Conservation (phyloP, 352 stramenopile species). For the Globisporangium spinosum region DNA sequence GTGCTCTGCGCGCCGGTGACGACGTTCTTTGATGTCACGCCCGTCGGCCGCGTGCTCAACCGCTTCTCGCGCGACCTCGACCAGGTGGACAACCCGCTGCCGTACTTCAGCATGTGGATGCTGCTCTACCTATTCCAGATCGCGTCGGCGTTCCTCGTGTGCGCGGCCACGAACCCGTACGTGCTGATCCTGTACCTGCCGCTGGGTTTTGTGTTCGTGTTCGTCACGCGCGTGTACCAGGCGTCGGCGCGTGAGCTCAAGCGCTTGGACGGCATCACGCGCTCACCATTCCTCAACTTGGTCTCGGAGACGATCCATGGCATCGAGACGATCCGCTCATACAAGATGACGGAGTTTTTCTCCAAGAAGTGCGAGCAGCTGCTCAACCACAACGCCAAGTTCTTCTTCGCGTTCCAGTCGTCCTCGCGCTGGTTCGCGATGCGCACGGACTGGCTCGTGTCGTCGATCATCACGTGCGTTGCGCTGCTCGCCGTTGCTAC, state of each 20-base stretch:
- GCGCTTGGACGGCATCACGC: constrained; percentile 85
- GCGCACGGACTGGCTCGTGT: constrained; percentile 37
- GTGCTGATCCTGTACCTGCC: constrained; percentile 53
- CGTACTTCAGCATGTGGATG: constrained; percentile 50
- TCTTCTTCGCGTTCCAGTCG: constrained; percentile 31
- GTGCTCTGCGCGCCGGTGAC: constrained; percentile 16
- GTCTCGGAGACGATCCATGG: constrained; percentile 90
- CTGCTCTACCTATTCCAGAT: constrained; percentile 46
- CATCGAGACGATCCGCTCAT: constrained; percentile 87
- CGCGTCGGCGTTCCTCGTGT: constrained; percentile 36
- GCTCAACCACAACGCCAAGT: constrained; percentile 36
- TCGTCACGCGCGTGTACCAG: constrained; percentile 78
- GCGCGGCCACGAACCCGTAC: constrained; percentile 38
- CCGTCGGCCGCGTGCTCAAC: constrained; percentile 17
- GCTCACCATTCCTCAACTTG: constrained; percentile 87
- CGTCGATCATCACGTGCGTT: constrained; percentile 27
- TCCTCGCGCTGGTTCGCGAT: constrained; percentile 36
- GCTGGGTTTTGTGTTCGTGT: constrained; percentile 30
- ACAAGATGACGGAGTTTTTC: constrained; percentile 5
- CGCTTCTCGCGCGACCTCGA: constrained; percentile 44
- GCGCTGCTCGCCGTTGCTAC: constrained; percentile 23
- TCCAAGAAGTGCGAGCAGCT: constrained; percentile 17
- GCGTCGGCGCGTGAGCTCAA: constrained; percentile 81
- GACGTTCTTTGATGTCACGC: constrained; percentile 21
- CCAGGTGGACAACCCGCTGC: constrained; percentile 43